Base-by-base conservation (phyloP, 805 yeast species). In the Zygoascus biomembranicola region DNA sequence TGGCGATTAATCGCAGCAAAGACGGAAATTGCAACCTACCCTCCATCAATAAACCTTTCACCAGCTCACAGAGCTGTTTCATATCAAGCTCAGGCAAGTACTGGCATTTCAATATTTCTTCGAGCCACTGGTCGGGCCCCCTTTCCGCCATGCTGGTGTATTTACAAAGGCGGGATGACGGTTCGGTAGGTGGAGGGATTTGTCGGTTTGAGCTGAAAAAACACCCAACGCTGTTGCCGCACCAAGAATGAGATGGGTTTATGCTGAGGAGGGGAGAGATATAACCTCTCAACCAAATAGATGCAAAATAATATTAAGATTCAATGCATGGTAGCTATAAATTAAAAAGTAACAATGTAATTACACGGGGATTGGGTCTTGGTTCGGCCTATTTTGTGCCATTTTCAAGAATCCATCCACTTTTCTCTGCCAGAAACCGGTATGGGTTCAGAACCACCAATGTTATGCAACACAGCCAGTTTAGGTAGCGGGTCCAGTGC, bases 121-220 rank as follows among this genome's bases (percentile, higher is more conserved):
- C 98, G 58, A 92, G 79, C 99, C 99, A 94, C 64, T 82, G 87
- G 63, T 94, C 97, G 23, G 98, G 98, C 45, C 96, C 96, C 41
- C 69, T 26, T 46, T 46, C 49, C 14, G 37, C 32, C 49, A 46
- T 46, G n/a, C 14, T 32, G 39, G 13, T 18, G 32, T 32, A 42
- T 42, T 11, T 35, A 35, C 39, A 35, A 35, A 35, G 39, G 39
- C 39, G 39, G 10, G 8, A 13, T 11, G 39, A 35, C 39, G 16
- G 39, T 13, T 35, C 16, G 8, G 28, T 23, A 4, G 28, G 28
- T 23, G 28, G 28, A 23, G 28, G 28, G 28, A 23, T 23, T 23
- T 23, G 28, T 23, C 28, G 28, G 28, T 23, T 23, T 23, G 28
- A 23, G 6, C 6, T 23, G 28, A 23, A 23, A 23, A 23, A 23